These are phyloP conservation scores for Zygosaccharomyces siamensis DNA, from an alignment of 805 yeast species.

Conservation along the genomic window DNA sequence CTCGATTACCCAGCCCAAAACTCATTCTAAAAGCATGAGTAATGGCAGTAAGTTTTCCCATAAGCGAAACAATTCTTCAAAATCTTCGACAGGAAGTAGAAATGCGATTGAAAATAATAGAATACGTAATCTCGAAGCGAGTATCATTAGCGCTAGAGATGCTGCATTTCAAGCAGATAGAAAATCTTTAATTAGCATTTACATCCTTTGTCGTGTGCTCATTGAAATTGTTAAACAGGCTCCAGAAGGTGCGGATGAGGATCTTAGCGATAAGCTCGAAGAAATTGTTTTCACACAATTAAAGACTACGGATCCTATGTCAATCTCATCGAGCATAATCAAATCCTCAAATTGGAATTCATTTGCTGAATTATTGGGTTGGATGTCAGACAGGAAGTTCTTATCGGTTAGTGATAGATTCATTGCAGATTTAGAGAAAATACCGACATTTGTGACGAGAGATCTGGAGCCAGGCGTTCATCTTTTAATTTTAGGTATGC, in stretches of 20 bases:
- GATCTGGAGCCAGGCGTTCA: slow-evolving; percentile 60
- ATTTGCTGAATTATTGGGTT: slow-evolving; percentile 82
- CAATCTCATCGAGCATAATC: slow-evolving; percentile 61
- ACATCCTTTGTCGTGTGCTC: slow-evolving; percentile 82
- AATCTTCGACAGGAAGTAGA: slow-evolving; percentile 31
- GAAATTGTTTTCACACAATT: slow-evolving; percentile 90
- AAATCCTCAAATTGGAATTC: slow-evolving; percentile 92
- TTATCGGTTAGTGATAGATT: slow-evolving; percentile 88
- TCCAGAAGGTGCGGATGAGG: slow-evolving; percentile 69
- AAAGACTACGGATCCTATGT: slow-evolving; percentile 75
- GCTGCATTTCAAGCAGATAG: slow-evolving; percentile 81
- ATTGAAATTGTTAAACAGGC: slow-evolving; percentile 90
- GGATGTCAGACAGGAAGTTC: slow-evolving; percentile 81
- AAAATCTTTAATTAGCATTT: slow-evolving; percentile 80
- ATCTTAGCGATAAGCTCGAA: slow-evolving; percentile 72
- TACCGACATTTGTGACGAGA: slow-evolving; percentile 49
- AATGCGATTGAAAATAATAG: slow-evolving; percentile 49
- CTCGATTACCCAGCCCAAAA: slow-evolving; percentile 15
- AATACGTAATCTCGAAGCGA: slow-evolving; percentile 42
- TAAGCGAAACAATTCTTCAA: slow-evolving; percentile 48
- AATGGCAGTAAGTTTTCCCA: slow-evolving; percentile 39
- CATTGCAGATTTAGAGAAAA: slow-evolving; percentile 84
- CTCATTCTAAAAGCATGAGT: slow-evolving; percentile 32
- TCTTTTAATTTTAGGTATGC: slow-evolving; percentile 85
- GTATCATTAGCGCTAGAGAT: slow-evolving; percentile 46